Evolutionary conservation across 306 rosid species (phyloP).

Genomic region (Luffa aegyptiaca): DNA sequence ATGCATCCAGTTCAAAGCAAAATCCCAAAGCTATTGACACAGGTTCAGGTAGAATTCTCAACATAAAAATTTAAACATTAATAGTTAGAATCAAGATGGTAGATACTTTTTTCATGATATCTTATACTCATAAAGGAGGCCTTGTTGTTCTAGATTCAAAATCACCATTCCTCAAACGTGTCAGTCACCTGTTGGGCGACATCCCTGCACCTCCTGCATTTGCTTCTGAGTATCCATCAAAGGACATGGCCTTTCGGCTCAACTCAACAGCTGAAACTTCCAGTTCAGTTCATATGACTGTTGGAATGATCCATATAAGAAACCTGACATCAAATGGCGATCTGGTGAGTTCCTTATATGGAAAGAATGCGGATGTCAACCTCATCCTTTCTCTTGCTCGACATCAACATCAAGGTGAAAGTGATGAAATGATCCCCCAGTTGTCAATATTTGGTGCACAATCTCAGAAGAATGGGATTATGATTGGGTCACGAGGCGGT

Average conservation of each 20-base stretch:
- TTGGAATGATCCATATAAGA: slow-evolving; percentile 74
- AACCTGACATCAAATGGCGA: slow-evolving; percentile 37
- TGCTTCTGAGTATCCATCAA: slow-evolving; percentile 72
- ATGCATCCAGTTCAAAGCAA: slow-evolving; percentile 36
- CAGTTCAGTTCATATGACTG: slow-evolving; percentile 45
- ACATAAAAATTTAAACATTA: not conserved
- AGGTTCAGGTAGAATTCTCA: slow-evolving; percentile 32
- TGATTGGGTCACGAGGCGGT: slow-evolving; percentile 48
- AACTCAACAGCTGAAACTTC: slow-evolving; percentile 52
- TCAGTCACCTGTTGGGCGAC: slow-evolving; percentile 44
- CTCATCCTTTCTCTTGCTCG: slow-evolving; percentile 29
- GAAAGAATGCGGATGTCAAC: slow-evolving; percentile 52
- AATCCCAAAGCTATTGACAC: slow-evolving; percentile 15
- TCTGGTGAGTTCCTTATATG: slow-evolving; percentile 33
- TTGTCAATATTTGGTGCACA: slow-evolving; percentile 28
- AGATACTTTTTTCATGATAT: not conserved
- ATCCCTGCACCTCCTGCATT: slow-evolving; percentile 88
- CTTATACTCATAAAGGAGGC: not conserved
- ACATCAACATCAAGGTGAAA: slow-evolving; percentile 24
- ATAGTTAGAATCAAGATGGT: not conserved
- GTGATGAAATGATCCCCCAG: slow-evolving; percentile 16
- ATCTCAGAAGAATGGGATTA: slow-evolving; percentile 42
- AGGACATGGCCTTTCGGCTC: slow-evolving; percentile 36
- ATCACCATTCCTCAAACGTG: slow-evolving; percentile 38
- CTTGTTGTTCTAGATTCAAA: slow-evolving; percentile 27